phyloP scores from a whole-genome alignment of 768 basidiomycete species.

The Trametes elegans region DNA sequence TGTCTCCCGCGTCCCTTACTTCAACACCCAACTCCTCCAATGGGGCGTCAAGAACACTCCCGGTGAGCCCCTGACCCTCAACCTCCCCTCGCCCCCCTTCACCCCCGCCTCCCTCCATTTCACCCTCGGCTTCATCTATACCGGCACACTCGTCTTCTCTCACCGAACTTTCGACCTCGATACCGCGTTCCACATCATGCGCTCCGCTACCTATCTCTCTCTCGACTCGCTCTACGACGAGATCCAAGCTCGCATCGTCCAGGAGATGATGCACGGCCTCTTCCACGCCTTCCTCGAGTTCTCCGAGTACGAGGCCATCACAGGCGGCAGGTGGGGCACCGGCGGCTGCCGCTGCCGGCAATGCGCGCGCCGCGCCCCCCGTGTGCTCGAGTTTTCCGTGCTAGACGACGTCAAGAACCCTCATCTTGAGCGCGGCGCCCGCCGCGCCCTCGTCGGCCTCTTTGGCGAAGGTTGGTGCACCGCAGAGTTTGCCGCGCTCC shows the following conservation, averaged over 20 bases:
- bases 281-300: constrained; percentile 83
- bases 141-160: constrained; percentile 90
- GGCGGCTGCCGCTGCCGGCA: constrained; percentile 84
- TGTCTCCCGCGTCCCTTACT: constrained; percentile 86
- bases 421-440: constrained; percentile 66
- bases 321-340: constrained; percentile 74
- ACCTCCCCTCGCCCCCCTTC: constrained; percentile 88
- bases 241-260: constrained; percentile 75
- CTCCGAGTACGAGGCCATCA: constrained; percentile 72
- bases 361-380: constrained; percentile 75
- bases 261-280: constrained; percentile 89
- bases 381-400: constrained; percentile 80
- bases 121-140: constrained; percentile 91
- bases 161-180: constrained; percentile 91
- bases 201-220: constrained; percentile 76
- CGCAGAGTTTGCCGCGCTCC: constrained; percentile 71
- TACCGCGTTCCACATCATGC: constrained; percentile 88
- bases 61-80: constrained; percentile 56
- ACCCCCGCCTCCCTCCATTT: constrained; percentile 94
- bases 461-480: constrained; percentile 92
- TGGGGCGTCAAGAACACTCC: constrained; percentile 46
- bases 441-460: constrained; percentile 74
- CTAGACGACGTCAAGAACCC: constrained; percentile 74
- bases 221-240: constrained; percentile 75
- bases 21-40: constrained; percentile 72